These are phyloP conservation scores for Aeschynomene evenia DNA, from an alignment of 306 rosid species.

Conservation along the genomic window DNA sequence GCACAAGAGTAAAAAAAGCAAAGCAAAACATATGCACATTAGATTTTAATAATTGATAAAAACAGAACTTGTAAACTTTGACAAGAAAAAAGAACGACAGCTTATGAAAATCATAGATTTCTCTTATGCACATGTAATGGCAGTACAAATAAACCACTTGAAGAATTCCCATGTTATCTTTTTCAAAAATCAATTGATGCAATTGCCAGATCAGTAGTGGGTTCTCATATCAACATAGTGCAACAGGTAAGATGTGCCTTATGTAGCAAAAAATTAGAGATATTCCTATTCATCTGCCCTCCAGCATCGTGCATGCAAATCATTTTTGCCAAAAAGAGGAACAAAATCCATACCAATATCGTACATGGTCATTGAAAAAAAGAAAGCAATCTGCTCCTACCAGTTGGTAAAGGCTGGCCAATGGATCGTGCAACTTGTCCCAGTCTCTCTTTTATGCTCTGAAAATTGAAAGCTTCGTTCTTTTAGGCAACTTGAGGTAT, in stretches of 20 bases:
- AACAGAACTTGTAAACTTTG: conserved; percentile 3
- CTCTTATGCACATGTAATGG: conserved; percentile 8
- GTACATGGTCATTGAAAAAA: conserved; percentile 1
- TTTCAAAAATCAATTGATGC: conserved; percentile 3
- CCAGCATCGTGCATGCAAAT: conserved; percentile 16
- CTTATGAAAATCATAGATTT: conserved; percentile 3
- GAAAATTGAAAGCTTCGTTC: conserved; percentile 28
- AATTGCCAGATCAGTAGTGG: conserved; percentile 12
- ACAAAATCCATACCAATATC: conserved; percentile 11
- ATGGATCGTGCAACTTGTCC: conserved; percentile 71
- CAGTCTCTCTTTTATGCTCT: conserved; percentile 69
- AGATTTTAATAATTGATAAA: conserved; percentile 32
- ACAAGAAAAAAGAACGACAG: conserved; percentile 10
- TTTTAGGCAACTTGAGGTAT: conserved; percentile 1
- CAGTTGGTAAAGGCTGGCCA: conserved; percentile 49
- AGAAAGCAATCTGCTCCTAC: conserved; percentile 42
- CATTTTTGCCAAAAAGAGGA: conserved; percentile 20
- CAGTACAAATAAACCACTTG: conserved; percentile 10
- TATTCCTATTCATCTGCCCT: conserved; percentile 2
- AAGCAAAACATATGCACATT: conserved; percentile 24
- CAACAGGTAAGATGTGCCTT: neutral
- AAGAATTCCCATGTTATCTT: conserved; percentile 2
- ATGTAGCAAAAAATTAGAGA: conserved; percentile 7
- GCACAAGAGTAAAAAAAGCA: conserved; percentile 38
- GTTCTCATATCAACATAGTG: neutral